A percentile compares a stretch with the other conserved stretches of the same genome.
phyloP scores from a whole-genome alignment of 202 grass and related monocot species.

The Hordeum pubiflorum region DNA sequence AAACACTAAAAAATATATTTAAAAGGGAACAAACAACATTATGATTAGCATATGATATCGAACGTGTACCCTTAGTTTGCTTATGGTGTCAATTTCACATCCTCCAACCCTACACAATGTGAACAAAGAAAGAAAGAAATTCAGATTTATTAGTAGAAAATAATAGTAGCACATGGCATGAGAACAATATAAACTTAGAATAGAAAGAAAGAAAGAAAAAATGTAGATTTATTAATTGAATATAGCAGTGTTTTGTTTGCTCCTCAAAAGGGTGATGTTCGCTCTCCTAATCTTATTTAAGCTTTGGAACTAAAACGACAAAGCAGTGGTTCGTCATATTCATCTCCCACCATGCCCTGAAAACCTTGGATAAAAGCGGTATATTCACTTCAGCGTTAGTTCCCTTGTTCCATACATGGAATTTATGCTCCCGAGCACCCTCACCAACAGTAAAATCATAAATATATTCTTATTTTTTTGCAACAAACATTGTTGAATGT shows the following conservation, averaged over 20 bases:
- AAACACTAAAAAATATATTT: too few relatives aligned
- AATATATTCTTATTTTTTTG: too few relatives aligned
- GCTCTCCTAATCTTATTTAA: background rate
- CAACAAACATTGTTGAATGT: too few relatives aligned
- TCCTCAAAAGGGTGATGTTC: background rate
- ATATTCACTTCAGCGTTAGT: too few relatives aligned
- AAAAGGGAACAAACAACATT: too few relatives aligned
- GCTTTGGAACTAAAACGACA: slow-evolving; percentile 16
- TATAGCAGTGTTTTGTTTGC: background rate
- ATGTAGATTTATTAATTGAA: too few relatives aligned
- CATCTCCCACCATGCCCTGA: background rate
- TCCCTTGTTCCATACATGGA: too few relatives aligned
- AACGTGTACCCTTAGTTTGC: slow-evolving; percentile 72
- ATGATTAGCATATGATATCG: background rate
- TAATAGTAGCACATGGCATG: background rate
- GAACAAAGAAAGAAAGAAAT: background rate
- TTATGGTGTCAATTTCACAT: slow-evolving; percentile 76
- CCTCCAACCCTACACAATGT: slow-evolving; percentile 69
- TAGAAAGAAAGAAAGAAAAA: too few relatives aligned
- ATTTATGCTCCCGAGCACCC: too few relatives aligned
- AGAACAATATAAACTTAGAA: background rate
- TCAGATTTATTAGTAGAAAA: background rate
- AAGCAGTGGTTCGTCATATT: background rate
- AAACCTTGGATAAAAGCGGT: background rate
- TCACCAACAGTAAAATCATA: too few relatives aligned